phyloP scores from a whole-genome alignment of 257 asterid species.

The Capsicum pubescens region DNA sequence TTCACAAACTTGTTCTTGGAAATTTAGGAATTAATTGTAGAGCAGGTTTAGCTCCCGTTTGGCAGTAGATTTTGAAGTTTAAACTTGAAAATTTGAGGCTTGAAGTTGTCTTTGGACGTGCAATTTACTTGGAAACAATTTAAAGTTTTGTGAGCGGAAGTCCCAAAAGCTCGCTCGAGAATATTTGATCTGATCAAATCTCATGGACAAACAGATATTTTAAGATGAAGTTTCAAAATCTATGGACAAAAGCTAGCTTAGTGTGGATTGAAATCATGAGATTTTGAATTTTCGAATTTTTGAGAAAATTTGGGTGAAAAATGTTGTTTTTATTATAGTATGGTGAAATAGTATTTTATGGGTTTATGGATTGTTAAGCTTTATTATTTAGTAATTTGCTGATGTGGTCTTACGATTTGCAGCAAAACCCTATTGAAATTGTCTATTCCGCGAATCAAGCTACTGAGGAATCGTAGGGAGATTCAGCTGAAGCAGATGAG shows the following conservation, averaged over 20 bases:
- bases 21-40: neutral
- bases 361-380: neutral
- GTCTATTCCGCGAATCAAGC: slow-evolving; percentile 85
- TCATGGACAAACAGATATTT: too few species aligned
- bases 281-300: slow-evolving; percentile 28
- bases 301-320: neutral
- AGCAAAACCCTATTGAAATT: slow-evolving; percentile 89
- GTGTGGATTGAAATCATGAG: slow-evolving; percentile 28
- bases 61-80: too few species aligned
- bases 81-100: too few species aligned
- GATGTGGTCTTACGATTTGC: slow-evolving; percentile 37
- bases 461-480: slow-evolving; percentile 93
- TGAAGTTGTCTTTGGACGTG: too few species aligned
- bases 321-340: slow-evolving; percentile 8
- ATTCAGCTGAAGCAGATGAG: slow-evolving; percentile 95
- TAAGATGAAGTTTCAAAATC: too few species aligned
- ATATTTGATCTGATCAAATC: too few species aligned
- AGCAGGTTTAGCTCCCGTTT: neutral
- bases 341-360: neutral
- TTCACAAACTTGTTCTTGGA: neutral
- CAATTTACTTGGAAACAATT: too few species aligned
- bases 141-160: too few species aligned
- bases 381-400: neutral
- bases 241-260: neutral
- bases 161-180: too few species aligned